Percentiles rank a stretch among this genome's conserved stretches.
These are phyloP conservation scores for Trametes elegans DNA, from an alignment of 768 basidiomycete genomes.

Conservation along the genomic window DNA sequence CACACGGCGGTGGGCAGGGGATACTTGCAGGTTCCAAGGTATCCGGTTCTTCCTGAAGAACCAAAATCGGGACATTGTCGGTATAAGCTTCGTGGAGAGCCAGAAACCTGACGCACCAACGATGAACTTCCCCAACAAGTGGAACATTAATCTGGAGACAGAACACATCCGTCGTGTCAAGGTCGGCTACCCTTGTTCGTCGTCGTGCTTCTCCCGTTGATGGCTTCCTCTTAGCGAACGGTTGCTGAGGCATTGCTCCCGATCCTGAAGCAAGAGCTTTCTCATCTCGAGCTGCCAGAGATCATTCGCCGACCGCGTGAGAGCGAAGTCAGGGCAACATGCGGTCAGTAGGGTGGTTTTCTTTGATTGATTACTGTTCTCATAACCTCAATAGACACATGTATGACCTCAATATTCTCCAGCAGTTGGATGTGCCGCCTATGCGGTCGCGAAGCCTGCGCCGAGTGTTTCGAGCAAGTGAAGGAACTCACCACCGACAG, in stretches of 20 bases:
- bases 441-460: slow-evolving; percentile 89
- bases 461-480: slow-evolving; percentile 76
- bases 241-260: slow-evolving; percentile 70
- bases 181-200: slow-evolving; percentile 36
- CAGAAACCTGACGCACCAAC: slow-evolving; percentile 54
- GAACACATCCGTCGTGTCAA: slow-evolving; percentile 58
- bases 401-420: slow-evolving; percentile 91
- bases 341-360: slow-evolving; percentile 50
- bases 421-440: slow-evolving; percentile 88
- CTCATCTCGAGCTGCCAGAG: slow-evolving; percentile 53
- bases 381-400: slow-evolving; percentile 72
- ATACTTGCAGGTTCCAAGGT: slow-evolving; percentile 85
- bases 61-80: slow-evolving; percentile 52
- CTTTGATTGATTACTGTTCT: slow-evolving; percentile 7
- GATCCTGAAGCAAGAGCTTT: slow-evolving; percentile 59
- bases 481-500: slow-evolving; percentile 57
- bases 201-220: neutral
- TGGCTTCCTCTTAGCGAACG: slow-evolving; percentile 43
- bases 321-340: slow-evolving; percentile 80
- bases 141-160: slow-evolving; percentile 59
- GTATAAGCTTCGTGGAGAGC: slow-evolving; percentile 68
- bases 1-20: slow-evolving; percentile 84
- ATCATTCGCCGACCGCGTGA: slow-evolving; percentile 76
- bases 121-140: slow-evolving; percentile 62
- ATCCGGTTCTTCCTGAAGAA: slow-evolving; percentile 77